Evolutionary conservation across 768 basidiomycete genomes (phyloP).

Genomic region (Leccinellum rugosiceps): DNA sequence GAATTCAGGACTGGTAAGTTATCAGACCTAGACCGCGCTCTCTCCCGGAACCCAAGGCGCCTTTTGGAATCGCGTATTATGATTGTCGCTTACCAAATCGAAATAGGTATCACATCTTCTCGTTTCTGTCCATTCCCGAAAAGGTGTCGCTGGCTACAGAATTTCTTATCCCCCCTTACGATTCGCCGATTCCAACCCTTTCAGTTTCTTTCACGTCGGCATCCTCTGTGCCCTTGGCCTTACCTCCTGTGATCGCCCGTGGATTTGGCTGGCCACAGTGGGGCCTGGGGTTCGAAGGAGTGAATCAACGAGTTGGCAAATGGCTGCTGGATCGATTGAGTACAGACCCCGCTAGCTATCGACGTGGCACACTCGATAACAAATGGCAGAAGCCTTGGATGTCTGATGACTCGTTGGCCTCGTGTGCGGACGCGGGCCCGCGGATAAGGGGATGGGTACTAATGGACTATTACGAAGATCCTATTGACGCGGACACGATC

Average conservation of each 20-base stretch:
- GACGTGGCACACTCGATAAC: background rate
- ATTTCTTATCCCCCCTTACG: slow-evolving; percentile 44
- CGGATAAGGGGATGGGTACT: slow-evolving; percentile 72
- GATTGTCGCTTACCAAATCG: slow-evolving; percentile 4
- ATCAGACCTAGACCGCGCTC: background rate
- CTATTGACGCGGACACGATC: slow-evolving; percentile 48
- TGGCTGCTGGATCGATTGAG: slow-evolving; percentile 64
- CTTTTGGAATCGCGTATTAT: background rate
- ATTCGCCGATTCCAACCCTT: slow-evolving; percentile 44
- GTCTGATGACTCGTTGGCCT: background rate
- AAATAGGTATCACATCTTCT: slow-evolving; percentile 73
- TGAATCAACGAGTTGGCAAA: slow-evolving; percentile 68
- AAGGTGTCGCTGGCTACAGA: slow-evolving; percentile 60
- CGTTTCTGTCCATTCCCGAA: slow-evolving; percentile 81
- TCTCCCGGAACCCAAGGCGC: background rate
- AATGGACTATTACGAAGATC: slow-evolving; percentile 70
- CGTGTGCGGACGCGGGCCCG: slow-evolving; percentile 20
- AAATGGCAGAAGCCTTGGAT: background rate
- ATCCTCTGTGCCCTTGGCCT: slow-evolving; percentile 72
- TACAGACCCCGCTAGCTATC: background rate
- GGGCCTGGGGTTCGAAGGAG: slow-evolving; percentile 81
- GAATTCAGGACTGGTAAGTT: slow-evolving; percentile 81
- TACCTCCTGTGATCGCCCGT: slow-evolving; percentile 72
- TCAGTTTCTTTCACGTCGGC: slow-evolving; percentile 83
- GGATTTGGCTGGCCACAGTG: slow-evolving; percentile 81